Base-by-base conservation (phyloP, 371 early-diverging fungal species). In the Rhizomucor miehei region DNA sequence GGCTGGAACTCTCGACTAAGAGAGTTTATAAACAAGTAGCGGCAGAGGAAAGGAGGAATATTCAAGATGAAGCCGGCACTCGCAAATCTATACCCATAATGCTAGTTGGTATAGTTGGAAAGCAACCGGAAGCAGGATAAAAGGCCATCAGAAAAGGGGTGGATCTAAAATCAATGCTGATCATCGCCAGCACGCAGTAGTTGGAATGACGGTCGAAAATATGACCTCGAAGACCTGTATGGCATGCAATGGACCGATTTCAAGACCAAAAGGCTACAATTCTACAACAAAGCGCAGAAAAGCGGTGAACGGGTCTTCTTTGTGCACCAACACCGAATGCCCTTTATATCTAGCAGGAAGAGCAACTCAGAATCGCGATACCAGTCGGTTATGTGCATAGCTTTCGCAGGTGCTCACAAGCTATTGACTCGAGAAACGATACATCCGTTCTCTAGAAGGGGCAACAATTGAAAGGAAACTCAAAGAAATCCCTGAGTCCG, bases 221-320 rank as follows among this genome's bases (percentile, higher is more conserved):
- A 14, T 6, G 23, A 48, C 6, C n/a, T 48, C 25, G n/a, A 17
- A 48, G 23, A 12, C 25, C 17, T 48, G 48, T 25, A 24, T 48
- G 1, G 19, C n/a, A 9, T 48, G 48, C 24, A 3, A 11, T 25
- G 48, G 25, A 11, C 48, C 23, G 25, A 6, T 48, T 11, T n/a
- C n/a, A 19, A 48, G 48, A 21, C 23, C 48, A n/a, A 48, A 48
- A 25, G 48, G 10, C 38, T 10, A n/a, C n/a, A n/a, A n/a, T n/a
- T n/a, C n/a, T n/a, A n/a, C n/a, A n/a, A n/a, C n/a, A n/a, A n/a
- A n/a, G n/a, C n/a, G n/a, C n/a, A n/a, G n/a, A n/a, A n/a, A n/a
- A n/a, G n/a, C n/a, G n/a, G n/a, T n/a, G n/a, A n/a, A n/a, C n/a
- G n/a, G n/a, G n/a, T n/a, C n/a, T n/a, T n/a, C n/a, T n/a, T n/a